phyloP scores from a whole-genome alignment of 768 basidiomycete species.

The Leccinellum luteum region DNA sequence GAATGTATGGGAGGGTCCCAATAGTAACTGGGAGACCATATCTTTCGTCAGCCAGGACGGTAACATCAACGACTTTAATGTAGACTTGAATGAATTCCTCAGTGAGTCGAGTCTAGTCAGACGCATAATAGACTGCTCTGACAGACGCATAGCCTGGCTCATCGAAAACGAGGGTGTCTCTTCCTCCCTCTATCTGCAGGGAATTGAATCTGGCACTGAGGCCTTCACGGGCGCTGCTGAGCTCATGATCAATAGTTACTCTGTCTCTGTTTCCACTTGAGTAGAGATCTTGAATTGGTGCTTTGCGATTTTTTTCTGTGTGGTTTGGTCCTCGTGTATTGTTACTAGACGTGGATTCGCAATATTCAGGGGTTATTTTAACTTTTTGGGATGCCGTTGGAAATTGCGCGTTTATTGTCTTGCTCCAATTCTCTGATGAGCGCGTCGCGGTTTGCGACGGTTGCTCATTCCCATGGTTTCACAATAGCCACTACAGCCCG shows the following conservation, averaged over 20 bases:
- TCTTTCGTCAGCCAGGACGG: constrained; percentile 51
- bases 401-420: constrained; percentile 22
- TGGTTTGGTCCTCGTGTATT: background rate
- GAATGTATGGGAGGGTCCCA: constrained; percentile 56
- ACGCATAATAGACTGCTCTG: background rate
- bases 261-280: constrained; percentile 34
- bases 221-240: constrained; percentile 50
- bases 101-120: constrained; percentile 31
- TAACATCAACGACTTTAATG: constrained; percentile 49
- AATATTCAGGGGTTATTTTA: background rate
- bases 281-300: background rate
- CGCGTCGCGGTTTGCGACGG: constrained; percentile 1
- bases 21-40: constrained; percentile 53
- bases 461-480: constrained; percentile 28
- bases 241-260: constrained; percentile 41
- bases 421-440: constrained; percentile 8
- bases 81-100: constrained; percentile 55
- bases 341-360: too few relatives aligned
- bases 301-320: background rate
- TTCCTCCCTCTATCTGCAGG: constrained; percentile 47
- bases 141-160: constrained; percentile 40
- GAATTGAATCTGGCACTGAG: constrained; percentile 55
- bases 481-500: constrained; percentile 24
- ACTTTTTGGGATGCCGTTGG: background rate
- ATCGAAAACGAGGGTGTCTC: constrained; percentile 46